Conservation (phyloP, 768 basidiomycete genomes). For the Mycena metata region DNA sequence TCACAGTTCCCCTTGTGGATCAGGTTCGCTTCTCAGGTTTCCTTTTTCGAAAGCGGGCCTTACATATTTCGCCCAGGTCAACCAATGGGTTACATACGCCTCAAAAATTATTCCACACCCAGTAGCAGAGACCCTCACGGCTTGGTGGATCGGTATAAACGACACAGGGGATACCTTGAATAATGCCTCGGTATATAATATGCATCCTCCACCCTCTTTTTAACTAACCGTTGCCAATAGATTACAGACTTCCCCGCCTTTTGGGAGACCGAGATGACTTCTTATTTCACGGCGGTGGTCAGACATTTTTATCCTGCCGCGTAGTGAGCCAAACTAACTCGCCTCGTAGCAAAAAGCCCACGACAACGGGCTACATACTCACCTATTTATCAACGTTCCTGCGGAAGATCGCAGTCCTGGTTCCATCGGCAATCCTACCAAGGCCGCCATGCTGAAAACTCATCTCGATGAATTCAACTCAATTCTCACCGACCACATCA, state of each 20-base stretch:
- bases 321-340: slow-evolving; percentile 4
- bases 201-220: neutral
- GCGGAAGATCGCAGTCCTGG: slow-evolving; percentile 65
- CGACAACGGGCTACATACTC: slow-evolving; percentile 56
- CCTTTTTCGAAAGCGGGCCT: neutral
- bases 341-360: slow-evolving; percentile 55
- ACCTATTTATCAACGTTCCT: slow-evolving; percentile 71
- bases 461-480: slow-evolving; percentile 59
- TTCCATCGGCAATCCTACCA: slow-evolving; percentile 50
- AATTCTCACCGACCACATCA: slow-evolving; percentile 52
- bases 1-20: slow-evolving; percentile 60
- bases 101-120: slow-evolving; percentile 61
- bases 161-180: slow-evolving; percentile 65
- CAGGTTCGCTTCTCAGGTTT: slow-evolving; percentile 50
- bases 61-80: slow-evolving; percentile 49
- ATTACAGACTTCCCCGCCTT: slow-evolving; percentile 63
- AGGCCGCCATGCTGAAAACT: slow-evolving; percentile 51
- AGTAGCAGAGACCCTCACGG: slow-evolving; percentile 56
- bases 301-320: slow-evolving; percentile 35
- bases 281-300: slow-evolving; percentile 66
- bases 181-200: slow-evolving; percentile 51
- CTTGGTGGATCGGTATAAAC: slow-evolving; percentile 74
- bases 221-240: slow-evolving; percentile 41
- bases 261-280: slow-evolving; percentile 63
- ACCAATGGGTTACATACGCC: slow-evolving; percentile 62